Conservation (phyloP, 192 early-diverging fungal genomes). For the Coemansia nantahalensis region DNA sequence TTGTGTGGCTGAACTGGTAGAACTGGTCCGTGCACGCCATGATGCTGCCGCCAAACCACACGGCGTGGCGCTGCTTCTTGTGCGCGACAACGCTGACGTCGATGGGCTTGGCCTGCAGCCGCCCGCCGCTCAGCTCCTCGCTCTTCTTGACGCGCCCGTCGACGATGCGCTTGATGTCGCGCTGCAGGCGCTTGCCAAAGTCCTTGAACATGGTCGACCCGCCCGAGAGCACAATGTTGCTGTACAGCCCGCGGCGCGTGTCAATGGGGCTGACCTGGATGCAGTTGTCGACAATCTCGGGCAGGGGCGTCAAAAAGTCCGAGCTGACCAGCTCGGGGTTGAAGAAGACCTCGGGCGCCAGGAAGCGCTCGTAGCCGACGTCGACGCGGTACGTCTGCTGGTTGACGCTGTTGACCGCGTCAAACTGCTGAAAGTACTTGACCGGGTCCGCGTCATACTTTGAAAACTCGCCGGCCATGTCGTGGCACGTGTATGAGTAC, state of each 20-base stretch:
- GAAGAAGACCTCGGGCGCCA: constrained; percentile 99
- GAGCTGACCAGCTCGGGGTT: constrained; percentile 97
- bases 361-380: constrained; percentile 97
- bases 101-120: constrained; percentile 74
- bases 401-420: constrained; percentile 84
- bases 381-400: constrained; percentile 86
- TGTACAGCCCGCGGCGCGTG: constrained; percentile 94
- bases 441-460: constrained; percentile 87
- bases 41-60: constrained; percentile 98
- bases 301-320: constrained; percentile 94
- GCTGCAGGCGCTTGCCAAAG: constrained; percentile 90
- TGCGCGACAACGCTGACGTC: constrained; percentile 98
- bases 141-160: constrained; percentile 69
- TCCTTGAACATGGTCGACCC: constrained; percentile 99
- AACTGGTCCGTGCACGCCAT: constrained; percentile 89
- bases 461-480: constrained; percentile 96
- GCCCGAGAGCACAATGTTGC: constrained; percentile 98
- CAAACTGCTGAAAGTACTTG: constrained; percentile 86
- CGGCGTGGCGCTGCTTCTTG: constrained; percentile 98
- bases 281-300: constrained; percentile 93
- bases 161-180: constrained; percentile 89
- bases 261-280: constrained; percentile 98
- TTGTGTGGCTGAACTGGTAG: constrained; percentile 90
- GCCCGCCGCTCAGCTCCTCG: constrained; percentile 72
- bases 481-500: constrained; percentile 94